These are phyloP conservation scores for Gossypium schwendimanii DNA, from an alignment of 441 rosid species.

Conservation along the genomic window DNA sequence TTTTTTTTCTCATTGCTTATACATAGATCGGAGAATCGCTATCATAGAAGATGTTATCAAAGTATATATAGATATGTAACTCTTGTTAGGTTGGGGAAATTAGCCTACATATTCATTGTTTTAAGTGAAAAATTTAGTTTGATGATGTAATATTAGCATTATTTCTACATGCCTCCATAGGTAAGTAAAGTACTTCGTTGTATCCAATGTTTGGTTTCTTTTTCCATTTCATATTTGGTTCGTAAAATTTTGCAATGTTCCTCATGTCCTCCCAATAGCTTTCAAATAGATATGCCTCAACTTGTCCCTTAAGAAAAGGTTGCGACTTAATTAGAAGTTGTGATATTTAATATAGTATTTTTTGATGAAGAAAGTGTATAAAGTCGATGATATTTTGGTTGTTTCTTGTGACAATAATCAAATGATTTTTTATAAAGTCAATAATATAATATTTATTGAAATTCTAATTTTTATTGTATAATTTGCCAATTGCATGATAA, in stretches of 20 bases:
- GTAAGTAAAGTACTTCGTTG: constrained; percentile 34
- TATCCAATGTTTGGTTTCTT: constrained; percentile 32
- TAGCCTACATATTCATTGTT: background rate
- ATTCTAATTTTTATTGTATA: too few species aligned
- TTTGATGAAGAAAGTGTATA: too few species aligned
- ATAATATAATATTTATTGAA: too few species aligned
- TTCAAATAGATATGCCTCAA: constrained; percentile 48
- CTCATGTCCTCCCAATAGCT: constrained; percentile 77
- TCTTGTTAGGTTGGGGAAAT: background rate
- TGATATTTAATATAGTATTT: too few species aligned
- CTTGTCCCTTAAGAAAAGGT: constrained; percentile 29
- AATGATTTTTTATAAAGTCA: too few species aligned
- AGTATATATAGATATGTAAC: background rate
- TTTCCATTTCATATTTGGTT: constrained; percentile 65
- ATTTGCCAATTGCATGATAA: too few species aligned
- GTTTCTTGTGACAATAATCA: too few species aligned
- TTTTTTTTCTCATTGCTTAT: too few species aligned
- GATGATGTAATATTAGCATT: constrained; percentile 7
- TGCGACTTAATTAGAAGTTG: too few species aligned
- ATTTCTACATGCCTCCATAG: background rate
- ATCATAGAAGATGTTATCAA: constrained; percentile 50
- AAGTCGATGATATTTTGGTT: too few species aligned
- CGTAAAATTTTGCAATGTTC: constrained; percentile 60
- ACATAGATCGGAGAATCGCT: constrained; percentile 43
- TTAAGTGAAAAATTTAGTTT: background rate